Evolutionary conservation across 495 filamentous ascomycete genomes (phyloP).

Genomic region (Filosporella fistucella): DNA sequence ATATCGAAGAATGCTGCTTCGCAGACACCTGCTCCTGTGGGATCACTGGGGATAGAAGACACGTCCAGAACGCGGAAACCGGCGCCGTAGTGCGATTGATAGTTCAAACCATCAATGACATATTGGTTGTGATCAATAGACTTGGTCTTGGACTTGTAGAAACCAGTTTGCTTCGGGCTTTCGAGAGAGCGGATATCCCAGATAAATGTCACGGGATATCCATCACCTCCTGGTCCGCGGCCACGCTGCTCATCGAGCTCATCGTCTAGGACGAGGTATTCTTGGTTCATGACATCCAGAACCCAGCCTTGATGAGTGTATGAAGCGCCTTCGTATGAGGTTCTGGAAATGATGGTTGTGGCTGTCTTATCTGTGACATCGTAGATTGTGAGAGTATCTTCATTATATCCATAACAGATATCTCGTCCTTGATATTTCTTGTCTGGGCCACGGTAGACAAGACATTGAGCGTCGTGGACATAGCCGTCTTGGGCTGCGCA

Average conservation of each 20-base stretch:
- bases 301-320: slow-evolving; percentile 64
- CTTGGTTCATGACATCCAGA: slow-evolving; percentile 43
- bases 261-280: slow-evolving; percentile 56
- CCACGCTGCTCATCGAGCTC: slow-evolving; percentile 52
- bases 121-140: slow-evolving; percentile 63
- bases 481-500: slow-evolving; percentile 52
- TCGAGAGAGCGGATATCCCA: slow-evolving; percentile 51
- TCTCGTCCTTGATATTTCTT: slow-evolving; percentile 46
- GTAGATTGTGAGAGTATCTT: slow-evolving; percentile 43
- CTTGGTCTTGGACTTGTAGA: slow-evolving; percentile 42
- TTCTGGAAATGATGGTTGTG: slow-evolving; percentile 47
- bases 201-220: slow-evolving; percentile 49
- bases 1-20: slow-evolving; percentile 57
- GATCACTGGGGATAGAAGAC: slow-evolving; percentile 44
- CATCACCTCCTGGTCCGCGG: slow-evolving; percentile 37
- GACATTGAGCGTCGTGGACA: slow-evolving; percentile 57
- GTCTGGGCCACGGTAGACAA: slow-evolving; percentile 54
- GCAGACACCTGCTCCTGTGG: slow-evolving; percentile 43
- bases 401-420: slow-evolving; percentile 59
- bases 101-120: slow-evolving; percentile 44
- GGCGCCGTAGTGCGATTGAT: slow-evolving; percentile 56
- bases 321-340: slow-evolving; percentile 48
- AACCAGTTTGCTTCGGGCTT: slow-evolving; percentile 47
- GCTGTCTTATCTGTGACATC: slow-evolving; percentile 52
- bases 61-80: slow-evolving; percentile 55